A percentile compares a stretch with the other conserved stretches of the same genome.
Conservation (phyloP, 2,329 filamentous ascomycete genomes). For the Hypoxylon sp. region DNA sequence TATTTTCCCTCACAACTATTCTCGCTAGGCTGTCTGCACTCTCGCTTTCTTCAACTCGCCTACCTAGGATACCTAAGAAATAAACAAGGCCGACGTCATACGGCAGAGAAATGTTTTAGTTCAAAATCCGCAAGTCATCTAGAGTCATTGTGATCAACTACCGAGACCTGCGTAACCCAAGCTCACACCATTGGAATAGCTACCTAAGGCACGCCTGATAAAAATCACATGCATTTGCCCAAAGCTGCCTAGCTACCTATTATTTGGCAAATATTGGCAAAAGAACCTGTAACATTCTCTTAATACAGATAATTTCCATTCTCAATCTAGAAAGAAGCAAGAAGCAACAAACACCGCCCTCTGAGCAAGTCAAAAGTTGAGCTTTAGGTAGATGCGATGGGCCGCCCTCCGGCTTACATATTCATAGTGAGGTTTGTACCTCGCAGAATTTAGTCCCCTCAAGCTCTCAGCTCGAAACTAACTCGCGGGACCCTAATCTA, state of each 20-base stretch:
- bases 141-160: conserved; percentile 29
- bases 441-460: conserved; percentile 4
- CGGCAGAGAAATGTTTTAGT: conserved; percentile 22
- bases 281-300: not conserved
- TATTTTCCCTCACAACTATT: conserved; percentile 33
- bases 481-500: conserved; percentile 49
- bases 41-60: conserved; percentile 16
- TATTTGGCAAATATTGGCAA: not conserved
- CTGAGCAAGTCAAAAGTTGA: conserved; percentile 9
- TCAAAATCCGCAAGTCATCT: conserved; percentile 21
- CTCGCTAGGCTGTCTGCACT: conserved; percentile 21
- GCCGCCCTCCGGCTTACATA: conserved; percentile 64
- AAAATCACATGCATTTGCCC: conserved; percentile 21
- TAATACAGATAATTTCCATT: not conserved
- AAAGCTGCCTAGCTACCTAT: conserved; percentile 6
- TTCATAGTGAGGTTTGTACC: conserved; percentile 64
- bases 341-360: not conserved
- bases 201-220: conserved; percentile 5
- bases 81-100: conserved; percentile 7
- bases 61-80: not conserved
- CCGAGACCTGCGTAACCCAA: conserved; percentile 30
- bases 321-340: not conserved
- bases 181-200: conserved; percentile 6
- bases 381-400: conserved; percentile 55
- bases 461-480: conserved; percentile 28